phyloP scores from a whole-genome alignment of 2,329 filamentous ascomycete species.

The Tympanopsis confertula region DNA sequence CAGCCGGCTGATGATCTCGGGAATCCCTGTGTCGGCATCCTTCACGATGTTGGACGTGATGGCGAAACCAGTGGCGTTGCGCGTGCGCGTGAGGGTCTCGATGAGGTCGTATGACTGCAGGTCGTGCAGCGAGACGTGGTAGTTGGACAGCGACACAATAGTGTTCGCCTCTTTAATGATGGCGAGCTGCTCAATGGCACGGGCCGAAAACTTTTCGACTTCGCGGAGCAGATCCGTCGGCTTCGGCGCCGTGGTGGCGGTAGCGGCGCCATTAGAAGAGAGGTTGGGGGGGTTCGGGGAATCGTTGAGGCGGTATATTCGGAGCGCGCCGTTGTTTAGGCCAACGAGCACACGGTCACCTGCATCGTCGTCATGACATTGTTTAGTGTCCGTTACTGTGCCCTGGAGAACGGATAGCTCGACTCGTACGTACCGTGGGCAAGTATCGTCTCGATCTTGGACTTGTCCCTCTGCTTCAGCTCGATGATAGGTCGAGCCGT shows the following conservation, averaged over 20 bases:
- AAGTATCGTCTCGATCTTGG: conserved; percentile 89
- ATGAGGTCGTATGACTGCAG: conserved; percentile 72
- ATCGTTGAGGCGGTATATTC: conserved; percentile 86
- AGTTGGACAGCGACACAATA: conserved; percentile 82
- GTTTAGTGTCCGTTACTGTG: background rate
- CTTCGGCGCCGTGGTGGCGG: conserved; percentile 23
- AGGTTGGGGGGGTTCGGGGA: conserved; percentile 26
- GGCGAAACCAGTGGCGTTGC: conserved; percentile 80
- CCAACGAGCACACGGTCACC: conserved; percentile 87
- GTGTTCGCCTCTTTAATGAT: conserved; percentile 91
- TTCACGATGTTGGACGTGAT: conserved; percentile 93
- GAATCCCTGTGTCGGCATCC: conserved; percentile 74
- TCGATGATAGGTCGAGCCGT: conserved; percentile 93
- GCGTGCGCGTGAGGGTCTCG: conserved; percentile 70
- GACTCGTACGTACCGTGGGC: conserved; percentile 56
- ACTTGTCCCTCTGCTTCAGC: conserved; percentile 90
- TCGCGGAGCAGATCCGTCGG: conserved; percentile 80
- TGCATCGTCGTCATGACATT: conserved; percentile 18
- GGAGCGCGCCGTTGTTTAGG: conserved; percentile 75
- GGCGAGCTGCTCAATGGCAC: conserved; percentile 84
- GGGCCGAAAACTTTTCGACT: conserved; percentile 83
- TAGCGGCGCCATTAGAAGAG: conserved; percentile 14
- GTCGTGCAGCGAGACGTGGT: conserved; percentile 80
- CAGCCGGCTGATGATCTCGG: conserved; percentile 80
- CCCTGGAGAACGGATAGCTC: conserved; percentile 2